Percentiles rank a stretch among this genome's conserved stretches.
Evolutionary conservation across 139 green algal genomes (phyloP).

Genomic region (Marvania coccoides): DNA sequence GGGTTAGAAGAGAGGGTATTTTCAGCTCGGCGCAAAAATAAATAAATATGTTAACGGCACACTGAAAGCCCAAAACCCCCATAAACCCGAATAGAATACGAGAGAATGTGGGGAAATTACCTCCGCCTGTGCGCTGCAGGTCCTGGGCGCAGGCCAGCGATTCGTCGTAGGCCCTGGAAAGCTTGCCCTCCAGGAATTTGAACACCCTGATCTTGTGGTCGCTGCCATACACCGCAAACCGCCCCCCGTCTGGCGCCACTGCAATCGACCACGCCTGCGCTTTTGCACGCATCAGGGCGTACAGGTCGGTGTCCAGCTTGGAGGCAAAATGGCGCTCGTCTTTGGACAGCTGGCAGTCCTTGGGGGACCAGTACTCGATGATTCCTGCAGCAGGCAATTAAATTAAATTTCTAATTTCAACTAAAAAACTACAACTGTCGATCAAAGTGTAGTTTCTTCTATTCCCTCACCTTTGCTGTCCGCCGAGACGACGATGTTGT

Average conservation of each 20-base stretch:
- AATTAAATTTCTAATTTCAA: background rate
- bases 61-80: too few relatives aligned
- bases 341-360: slow-evolving; percentile 36
- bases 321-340: slow-evolving; percentile 54
- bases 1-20: too few relatives aligned
- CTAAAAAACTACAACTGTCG: background rate
- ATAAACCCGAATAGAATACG: background rate
- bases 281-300: slow-evolving; percentile 81
- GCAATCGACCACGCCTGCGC: slow-evolving; percentile 40
- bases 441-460: too few relatives aligned
- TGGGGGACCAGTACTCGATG: slow-evolving; percentile 84
- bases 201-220: slow-evolving; percentile 88
- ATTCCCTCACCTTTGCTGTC: slow-evolving; percentile 59
- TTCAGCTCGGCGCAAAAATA: too few relatives aligned
- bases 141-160: slow-evolving; percentile 70
- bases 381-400: slow-evolving; percentile 39
- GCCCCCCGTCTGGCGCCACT: slow-evolving; percentile 66
- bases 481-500: slow-evolving; percentile 51
- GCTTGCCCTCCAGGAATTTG: slow-evolving; percentile 75
- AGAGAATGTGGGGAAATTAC: background rate
- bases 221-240: slow-evolving; percentile 65
- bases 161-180: slow-evolving; percentile 81
- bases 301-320: slow-evolving; percentile 93
- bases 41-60: too few relatives aligned
- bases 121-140: slow-evolving; percentile 56